Conservation (phyloP, 768 basidiomycete genomes). For the Mycena kentingensis region DNA sequence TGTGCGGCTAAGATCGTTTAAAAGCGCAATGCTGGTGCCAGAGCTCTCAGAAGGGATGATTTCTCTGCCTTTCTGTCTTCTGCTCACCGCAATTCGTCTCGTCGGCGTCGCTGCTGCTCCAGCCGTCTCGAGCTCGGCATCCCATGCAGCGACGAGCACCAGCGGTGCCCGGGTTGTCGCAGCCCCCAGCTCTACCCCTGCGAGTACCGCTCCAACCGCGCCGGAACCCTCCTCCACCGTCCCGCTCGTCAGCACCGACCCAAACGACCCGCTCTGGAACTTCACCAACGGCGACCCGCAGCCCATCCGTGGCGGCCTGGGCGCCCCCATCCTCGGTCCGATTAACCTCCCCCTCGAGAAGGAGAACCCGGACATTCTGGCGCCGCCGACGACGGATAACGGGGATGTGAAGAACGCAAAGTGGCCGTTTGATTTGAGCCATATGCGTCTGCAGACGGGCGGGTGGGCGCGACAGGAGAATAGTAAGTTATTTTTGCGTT, state of each 20-base stretch:
- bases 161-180: no score
- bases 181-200: no score
- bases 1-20: no score
- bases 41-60: no score
- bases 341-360: slow-evolving; percentile 56
- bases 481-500: slow-evolving; percentile 35
- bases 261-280: slow-evolving; percentile 46
- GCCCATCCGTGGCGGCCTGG: slow-evolving; percentile 47
- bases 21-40: no score
- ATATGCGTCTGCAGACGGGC: slow-evolving; percentile 57
- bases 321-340: slow-evolving; percentile 54
- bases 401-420: slow-evolving; percentile 70
- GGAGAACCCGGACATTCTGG: slow-evolving; percentile 58
- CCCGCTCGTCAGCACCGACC: slow-evolving; percentile 45
- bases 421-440: slow-evolving; percentile 59
- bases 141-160: no score
- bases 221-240: slow-evolving; percentile 43
- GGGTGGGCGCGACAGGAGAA: slow-evolving; percentile 65
- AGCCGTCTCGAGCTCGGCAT: no score
- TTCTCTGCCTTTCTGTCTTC: no score
- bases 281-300: slow-evolving; percentile 31
- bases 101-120: no score
- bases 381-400: slow-evolving; percentile 64
- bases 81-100: no score
- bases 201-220: no score